phyloP scores from a whole-genome alignment of 164 flowering plant species.

The Santalum album region DNA sequence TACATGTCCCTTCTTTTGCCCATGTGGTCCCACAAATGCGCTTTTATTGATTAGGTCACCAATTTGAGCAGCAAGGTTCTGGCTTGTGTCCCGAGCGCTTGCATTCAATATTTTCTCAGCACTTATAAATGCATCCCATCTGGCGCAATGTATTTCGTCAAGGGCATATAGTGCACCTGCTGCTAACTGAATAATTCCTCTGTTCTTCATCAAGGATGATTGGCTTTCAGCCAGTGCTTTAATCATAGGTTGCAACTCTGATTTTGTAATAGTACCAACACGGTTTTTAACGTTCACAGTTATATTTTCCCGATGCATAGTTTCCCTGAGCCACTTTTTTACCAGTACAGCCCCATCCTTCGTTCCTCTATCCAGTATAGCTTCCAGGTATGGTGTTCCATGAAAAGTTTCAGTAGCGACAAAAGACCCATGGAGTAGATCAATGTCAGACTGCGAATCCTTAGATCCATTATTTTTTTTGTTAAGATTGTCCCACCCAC shows the following conservation, averaged over 20 bases:
- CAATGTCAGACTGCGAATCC: slow-evolving; percentile 13
- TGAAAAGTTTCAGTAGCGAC: slow-evolving; percentile 61
- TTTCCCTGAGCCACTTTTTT: slow-evolving; percentile 87
- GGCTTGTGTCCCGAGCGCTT: slow-evolving; percentile 86
- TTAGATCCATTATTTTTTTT: slow-evolving; percentile 20
- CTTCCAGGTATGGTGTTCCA: slow-evolving; percentile 73
- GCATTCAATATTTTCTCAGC: slow-evolving; percentile 76
- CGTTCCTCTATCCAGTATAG: slow-evolving; percentile 66
- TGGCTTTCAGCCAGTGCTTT: slow-evolving; percentile 57
- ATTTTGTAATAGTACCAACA: slow-evolving; percentile 48
- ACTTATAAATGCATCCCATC: slow-evolving; percentile 83
- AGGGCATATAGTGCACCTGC: slow-evolving; percentile 55
- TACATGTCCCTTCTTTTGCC: slow-evolving; percentile 15
- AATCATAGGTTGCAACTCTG: slow-evolving; percentile 56
- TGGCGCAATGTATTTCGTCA: slow-evolving; percentile 50
- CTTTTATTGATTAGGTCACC: slow-evolving; percentile 78
- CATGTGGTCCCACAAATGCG: slow-evolving; percentile 29
- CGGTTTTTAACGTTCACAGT: slow-evolving; percentile 41
- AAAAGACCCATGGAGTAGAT: slow-evolving; percentile 60
- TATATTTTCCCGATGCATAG: slow-evolving; percentile 51
- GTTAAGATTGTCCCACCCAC: slow-evolving; percentile 55
- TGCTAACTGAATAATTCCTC: slow-evolving; percentile 83
- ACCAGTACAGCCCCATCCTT: slow-evolving; percentile 76
- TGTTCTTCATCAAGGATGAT: slow-evolving; percentile 57
- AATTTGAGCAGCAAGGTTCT: slow-evolving; percentile 84